Percentiles rank a stretch among this genome's conserved stretches.
Conservation (phyloP, 306 rosid species). For the Ammopiptanthus mongolicus region DNA sequence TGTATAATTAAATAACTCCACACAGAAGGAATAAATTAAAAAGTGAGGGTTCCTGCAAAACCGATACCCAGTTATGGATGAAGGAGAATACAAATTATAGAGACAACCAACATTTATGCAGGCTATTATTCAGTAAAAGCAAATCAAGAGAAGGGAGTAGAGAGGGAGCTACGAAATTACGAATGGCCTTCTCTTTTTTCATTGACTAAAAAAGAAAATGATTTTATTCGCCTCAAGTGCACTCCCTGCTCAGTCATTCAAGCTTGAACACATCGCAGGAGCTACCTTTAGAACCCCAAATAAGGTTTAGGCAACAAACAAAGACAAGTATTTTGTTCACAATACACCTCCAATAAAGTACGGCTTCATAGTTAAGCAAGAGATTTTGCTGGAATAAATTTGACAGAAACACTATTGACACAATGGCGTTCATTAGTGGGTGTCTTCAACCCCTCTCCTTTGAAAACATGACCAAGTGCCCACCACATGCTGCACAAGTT, state of each 20-base stretch:
- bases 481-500: slow-evolving; percentile 83
- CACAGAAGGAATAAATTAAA: no score
- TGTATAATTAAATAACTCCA: no score
- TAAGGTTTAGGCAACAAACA: not conserved
- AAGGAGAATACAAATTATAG: no score
- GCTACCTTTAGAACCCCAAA: not conserved
- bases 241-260: no score
- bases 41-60: no score
- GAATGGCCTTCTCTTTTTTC: no score
- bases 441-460: slow-evolving; percentile 71
- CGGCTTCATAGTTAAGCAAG: slow-evolving; percentile 26
- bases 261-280: not conserved
- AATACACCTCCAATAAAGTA: not conserved
- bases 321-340: not conserved
- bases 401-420: slow-evolving; percentile 79
- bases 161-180: no score
- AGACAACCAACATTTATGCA: no score
- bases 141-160: no score
- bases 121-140: no score
- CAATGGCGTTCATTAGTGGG: slow-evolving; percentile 89
- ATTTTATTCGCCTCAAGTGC: slow-evolving; percentile 5
- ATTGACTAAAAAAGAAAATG: not conserved
- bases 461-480: slow-evolving; percentile 81
- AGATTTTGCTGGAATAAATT: slow-evolving; percentile 45
- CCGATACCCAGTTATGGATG: no score